Percentiles rank a stretch among this genome's conserved stretches.
phyloP scores from a whole-genome alignment of 306 rosid species.

The Vigna angularis region DNA sequence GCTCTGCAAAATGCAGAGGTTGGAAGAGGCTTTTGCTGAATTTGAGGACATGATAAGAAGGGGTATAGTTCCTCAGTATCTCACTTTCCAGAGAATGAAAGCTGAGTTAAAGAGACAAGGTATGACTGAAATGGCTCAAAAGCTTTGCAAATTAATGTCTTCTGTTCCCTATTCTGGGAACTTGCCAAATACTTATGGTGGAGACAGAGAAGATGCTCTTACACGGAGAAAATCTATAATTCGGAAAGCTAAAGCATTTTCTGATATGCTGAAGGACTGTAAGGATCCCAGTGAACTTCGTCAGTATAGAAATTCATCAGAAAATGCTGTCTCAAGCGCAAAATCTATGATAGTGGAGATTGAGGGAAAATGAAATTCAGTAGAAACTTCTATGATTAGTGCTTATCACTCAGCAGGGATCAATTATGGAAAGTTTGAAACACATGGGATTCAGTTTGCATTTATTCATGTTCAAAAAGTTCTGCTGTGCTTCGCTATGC shows the following conservation, averaged over 20 bases:
- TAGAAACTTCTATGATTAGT: conserved; percentile 33
- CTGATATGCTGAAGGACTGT: conserved; percentile 69
- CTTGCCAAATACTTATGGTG: conserved; percentile 70
- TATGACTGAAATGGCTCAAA: conserved; percentile 67
- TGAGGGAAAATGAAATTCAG: conserved; percentile 47
- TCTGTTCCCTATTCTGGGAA: conserved; percentile 74
- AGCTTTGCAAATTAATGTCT: conserved; percentile 72
- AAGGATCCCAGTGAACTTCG: conserved; percentile 72
- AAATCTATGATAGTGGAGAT: conserved; percentile 61
- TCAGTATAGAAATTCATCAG: conserved; percentile 54
- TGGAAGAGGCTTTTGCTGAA: conserved; percentile 73
- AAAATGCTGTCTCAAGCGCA: conserved; percentile 54
- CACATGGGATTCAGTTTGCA: conserved; percentile 27
- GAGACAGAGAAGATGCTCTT: conserved; percentile 51
- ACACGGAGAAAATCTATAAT: conserved; percentile 69
- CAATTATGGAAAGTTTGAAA: conserved; percentile 33
- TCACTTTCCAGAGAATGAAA: conserved; percentile 75
- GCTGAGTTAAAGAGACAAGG: conserved; percentile 67
- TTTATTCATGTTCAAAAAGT: conserved; percentile 25
- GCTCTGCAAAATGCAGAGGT: conserved; percentile 76
- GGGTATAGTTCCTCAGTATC: conserved; percentile 85
- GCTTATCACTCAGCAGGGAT: conserved; percentile 17
- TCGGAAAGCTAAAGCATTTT: conserved; percentile 74
- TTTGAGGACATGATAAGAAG: conserved; percentile 83
- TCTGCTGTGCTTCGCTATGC: not conserved